Evolutionary conservation across 441 rosid species (phyloP).

Genomic region (Adansonia madagascariensis): DNA sequence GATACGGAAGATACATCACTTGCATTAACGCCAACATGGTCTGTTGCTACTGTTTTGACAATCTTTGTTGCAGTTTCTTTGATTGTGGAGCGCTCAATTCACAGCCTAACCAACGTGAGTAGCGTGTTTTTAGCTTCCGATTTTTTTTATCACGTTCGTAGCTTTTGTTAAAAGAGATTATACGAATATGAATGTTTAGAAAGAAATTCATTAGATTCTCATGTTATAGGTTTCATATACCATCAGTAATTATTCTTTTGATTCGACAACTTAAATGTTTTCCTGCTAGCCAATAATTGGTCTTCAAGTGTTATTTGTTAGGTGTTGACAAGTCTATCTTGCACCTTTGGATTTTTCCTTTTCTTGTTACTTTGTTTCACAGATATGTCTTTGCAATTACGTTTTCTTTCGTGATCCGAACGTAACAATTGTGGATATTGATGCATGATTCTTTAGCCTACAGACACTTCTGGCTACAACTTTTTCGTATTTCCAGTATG

Average conservation of each 20-base stretch:
- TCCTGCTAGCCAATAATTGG: not conserved
- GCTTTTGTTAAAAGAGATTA: not conserved
- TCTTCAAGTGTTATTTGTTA: not conserved
- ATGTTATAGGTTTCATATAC: not conserved
- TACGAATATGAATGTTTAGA: not conserved
- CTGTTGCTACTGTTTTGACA: constrained; percentile 83
- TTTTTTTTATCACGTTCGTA: not conserved
- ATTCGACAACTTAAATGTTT: not conserved
- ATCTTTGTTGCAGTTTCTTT: constrained; percentile 75
- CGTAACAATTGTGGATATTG: not conserved
- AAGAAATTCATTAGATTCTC: not conserved
- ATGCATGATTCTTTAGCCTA: not conserved
- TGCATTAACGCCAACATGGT: constrained; percentile 92
- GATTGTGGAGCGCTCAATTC: constrained; percentile 80
- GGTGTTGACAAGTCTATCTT: not conserved
- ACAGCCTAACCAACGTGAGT: constrained; percentile 71
- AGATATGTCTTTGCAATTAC: not conserved
- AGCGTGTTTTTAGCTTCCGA: not conserved
- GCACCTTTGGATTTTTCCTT: not conserved
- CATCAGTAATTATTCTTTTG: not conserved
- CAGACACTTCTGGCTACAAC: not conserved
- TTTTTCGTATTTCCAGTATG: not conserved
- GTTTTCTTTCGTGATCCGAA: not conserved
- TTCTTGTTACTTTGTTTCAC: not conserved
- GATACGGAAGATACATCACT: constrained; percentile 55